Evolutionary conservation across 2,329 filamentous ascomycete genomes (phyloP).

Genomic region (Curvularia spicifera): DNA sequence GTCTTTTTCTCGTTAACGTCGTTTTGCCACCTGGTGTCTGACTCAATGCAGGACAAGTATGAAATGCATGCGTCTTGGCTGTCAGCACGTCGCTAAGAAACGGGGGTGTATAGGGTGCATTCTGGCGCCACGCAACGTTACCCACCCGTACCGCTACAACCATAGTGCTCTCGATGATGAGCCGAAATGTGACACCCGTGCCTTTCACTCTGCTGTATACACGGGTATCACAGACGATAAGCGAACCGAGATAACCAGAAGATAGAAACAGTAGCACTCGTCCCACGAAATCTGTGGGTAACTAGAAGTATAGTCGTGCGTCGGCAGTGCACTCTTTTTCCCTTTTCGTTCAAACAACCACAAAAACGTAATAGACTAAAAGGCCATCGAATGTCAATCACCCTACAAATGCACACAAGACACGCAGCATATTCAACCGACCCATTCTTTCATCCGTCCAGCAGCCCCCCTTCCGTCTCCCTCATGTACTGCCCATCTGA

Average conservation of each 20-base stretch:
- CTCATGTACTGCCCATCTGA: not conserved
- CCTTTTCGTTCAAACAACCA: not conserved
- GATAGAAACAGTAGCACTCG: not conserved
- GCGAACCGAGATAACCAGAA: not conserved
- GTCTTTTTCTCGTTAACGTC: not conserved
- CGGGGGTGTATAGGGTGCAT: not conserved
- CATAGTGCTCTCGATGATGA: not conserved
- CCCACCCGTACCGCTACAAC: constrained; percentile 1
- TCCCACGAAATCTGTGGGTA: not conserved
- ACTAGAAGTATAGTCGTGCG: not conserved
- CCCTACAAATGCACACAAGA: too few species aligned
- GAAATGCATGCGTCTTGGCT: constrained; percentile 4
- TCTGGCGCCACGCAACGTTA: constrained; percentile 14
- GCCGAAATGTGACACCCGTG: not conserved
- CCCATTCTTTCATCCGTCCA: not conserved
- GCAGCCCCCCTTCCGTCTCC: not conserved
- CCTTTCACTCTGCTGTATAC: constrained; percentile 8
- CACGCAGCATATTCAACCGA: not conserved
- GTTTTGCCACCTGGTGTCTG: not conserved
- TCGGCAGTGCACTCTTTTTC: not conserved
- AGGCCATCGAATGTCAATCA: too few species aligned
- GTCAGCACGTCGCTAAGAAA: constrained; percentile 7
- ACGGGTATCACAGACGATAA: constrained; percentile 10
- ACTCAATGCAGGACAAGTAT: not conserved
- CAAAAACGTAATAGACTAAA: too few species aligned